Evolutionary conservation across 768 basidiomycete genomes (phyloP).

Genomic region (Mycena pura): DNA sequence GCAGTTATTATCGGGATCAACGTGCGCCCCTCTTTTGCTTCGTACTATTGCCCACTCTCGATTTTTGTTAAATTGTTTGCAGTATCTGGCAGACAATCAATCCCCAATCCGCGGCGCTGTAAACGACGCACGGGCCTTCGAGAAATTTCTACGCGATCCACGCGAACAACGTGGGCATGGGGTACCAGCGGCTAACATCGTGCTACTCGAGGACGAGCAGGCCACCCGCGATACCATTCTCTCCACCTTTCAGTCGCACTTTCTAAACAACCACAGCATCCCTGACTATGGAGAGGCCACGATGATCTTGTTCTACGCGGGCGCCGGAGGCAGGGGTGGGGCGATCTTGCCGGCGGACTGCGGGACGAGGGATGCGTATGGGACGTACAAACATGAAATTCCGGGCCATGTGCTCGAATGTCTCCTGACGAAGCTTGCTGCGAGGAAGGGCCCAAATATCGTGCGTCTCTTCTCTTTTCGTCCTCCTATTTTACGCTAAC

Average conservation of each 20-base stretch:
- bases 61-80: background rate
- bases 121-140: background rate
- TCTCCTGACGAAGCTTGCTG: background rate
- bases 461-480: background rate
- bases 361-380: background rate
- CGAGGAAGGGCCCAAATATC: constrained; percentile 1
- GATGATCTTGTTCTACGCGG: background rate
- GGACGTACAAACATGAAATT: background rate
- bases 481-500: background rate
- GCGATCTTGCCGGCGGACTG: background rate
- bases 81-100: background rate
- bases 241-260: background rate
- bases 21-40: too few species aligned
- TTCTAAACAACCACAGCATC: background rate
- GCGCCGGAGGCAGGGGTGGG: background rate
- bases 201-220: background rate
- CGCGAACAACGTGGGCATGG: background rate
- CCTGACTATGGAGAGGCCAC: background rate
- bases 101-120: background rate
- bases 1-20: background rate
- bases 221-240: background rate
- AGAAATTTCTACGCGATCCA: background rate
- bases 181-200: background rate
- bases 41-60: background rate
- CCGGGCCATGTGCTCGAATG: background rate